A percentile compares a stretch with the other conserved stretches of the same genome.
Conservation (phyloP, 2,329 filamentous ascomycete species). For the Phialophora macrospora region DNA sequence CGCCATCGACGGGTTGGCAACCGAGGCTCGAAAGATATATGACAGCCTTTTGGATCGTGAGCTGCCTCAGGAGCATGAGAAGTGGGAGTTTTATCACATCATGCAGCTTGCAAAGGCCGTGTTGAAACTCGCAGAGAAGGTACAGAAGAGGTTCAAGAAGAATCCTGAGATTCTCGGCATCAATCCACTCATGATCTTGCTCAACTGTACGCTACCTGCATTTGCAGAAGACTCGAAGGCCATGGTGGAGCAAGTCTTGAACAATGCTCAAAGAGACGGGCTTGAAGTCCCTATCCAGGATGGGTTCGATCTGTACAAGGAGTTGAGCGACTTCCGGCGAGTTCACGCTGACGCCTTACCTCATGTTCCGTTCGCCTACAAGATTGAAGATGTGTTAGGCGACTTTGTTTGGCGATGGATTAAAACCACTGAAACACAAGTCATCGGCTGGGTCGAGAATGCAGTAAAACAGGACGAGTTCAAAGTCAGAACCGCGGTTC, state of each 20-base stretch:
- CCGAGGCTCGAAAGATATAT: constrained; percentile 80
- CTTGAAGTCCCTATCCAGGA: constrained; percentile 85
- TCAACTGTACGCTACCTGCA: constrained; percentile 82
- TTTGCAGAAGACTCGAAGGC: constrained; percentile 89
- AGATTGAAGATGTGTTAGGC: constrained; percentile 82
- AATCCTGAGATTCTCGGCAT: constrained; percentile 85
- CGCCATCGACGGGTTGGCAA: constrained; percentile 72
- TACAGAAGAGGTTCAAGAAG: constrained; percentile 88
- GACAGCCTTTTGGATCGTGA: constrained; percentile 76
- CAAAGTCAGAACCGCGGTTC: constrained; percentile 69
- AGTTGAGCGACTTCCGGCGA: constrained; percentile 80
- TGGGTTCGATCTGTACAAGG: constrained; percentile 90
- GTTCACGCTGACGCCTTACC: constrained; percentile 80
- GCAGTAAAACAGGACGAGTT: constrained; percentile 91
- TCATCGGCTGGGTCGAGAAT: constrained; percentile 83
- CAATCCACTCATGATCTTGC: constrained; percentile 70
- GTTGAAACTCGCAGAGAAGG: constrained; percentile 81
- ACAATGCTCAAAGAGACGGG: constrained; percentile 69
- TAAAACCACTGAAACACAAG: constrained; percentile 74
- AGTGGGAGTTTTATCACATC: constrained; percentile 90
- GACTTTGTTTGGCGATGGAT: constrained; percentile 98
- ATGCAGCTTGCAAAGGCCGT: constrained; percentile 87
- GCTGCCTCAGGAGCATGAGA: constrained; percentile 76
- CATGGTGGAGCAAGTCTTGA: constrained; percentile 79
- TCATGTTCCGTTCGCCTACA: constrained; percentile 76